A percentile compares a stretch with the other conserved stretches of the same genome.
phyloP scores from a whole-genome alignment of 441 rosid species.

The Raphanus hybrid region DNA sequence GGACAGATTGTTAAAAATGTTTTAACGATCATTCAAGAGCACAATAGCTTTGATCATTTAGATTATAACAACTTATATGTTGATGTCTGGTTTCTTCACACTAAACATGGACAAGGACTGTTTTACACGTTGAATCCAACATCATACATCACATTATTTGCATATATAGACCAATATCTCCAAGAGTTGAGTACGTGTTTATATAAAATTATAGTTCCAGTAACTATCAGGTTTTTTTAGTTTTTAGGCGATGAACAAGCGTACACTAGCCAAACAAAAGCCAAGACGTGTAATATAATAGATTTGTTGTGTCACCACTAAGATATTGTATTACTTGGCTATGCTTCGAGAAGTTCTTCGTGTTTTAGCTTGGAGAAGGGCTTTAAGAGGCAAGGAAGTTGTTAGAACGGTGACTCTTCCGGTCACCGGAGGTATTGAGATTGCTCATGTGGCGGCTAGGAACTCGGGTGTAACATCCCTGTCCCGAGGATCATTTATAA shows the following conservation, averaged over 20 bases:
- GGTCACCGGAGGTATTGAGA: slow-evolving; percentile 86
- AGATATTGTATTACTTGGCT: neutral
- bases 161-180: neutral
- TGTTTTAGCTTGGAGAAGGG: slow-evolving; percentile 61
- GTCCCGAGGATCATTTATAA: too few relatives aligned
- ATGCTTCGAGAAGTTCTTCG: slow-evolving; percentile 41
- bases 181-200: neutral
- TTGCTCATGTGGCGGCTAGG: slow-evolving; percentile 68
- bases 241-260: neutral
- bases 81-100: neutral
- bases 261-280: neutral
- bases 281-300: neutral
- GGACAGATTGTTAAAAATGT: slow-evolving; percentile 4
- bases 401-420: slow-evolving; percentile 83
- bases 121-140: neutral
- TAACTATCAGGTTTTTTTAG: neutral
- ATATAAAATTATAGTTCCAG: neutral
- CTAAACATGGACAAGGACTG: neutral
- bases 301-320: neutral
- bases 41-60: neutral
- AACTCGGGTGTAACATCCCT: slow-evolving; percentile 21
- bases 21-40: slow-evolving; percentile 9
- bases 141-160: neutral
- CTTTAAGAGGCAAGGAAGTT: slow-evolving; percentile 53
- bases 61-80: neutral